These are phyloP conservation scores for Boletus pseudopeckii DNA, from an alignment of 768 basidiomycete genomes.

Conservation along the genomic window DNA sequence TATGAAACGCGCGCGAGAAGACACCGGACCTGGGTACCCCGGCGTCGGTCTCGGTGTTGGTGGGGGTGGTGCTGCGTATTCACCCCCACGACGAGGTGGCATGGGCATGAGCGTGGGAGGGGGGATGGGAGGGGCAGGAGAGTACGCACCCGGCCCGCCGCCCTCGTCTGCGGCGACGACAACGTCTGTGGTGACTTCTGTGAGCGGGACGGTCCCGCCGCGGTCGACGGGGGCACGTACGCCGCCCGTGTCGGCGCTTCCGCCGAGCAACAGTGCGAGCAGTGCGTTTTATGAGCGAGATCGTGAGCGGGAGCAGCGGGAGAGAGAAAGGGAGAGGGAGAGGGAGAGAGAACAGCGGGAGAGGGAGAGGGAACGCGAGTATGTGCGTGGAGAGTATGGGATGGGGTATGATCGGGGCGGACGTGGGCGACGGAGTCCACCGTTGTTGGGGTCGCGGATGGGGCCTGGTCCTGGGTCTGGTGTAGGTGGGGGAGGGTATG, in stretches of 20 bases:
- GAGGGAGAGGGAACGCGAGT: constrained; percentile 35
- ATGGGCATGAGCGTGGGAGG: neutral
- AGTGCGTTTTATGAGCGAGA: constrained; percentile 34
- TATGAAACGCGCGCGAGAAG: constrained; percentile 45
- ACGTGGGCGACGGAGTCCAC: constrained; percentile 26
- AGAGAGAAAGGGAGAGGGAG: constrained; percentile 12
- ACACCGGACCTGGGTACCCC: constrained; percentile 28
- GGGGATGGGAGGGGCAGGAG: constrained; percentile 1
- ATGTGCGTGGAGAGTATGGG: constrained; percentile 28
- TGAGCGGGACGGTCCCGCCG: neutral
- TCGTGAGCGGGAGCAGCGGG: constrained; percentile 10
- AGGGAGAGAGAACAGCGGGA: constrained; percentile 11
- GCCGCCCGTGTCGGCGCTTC: constrained; percentile 25
- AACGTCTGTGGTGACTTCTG: neutral
- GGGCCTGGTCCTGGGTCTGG: constrained; percentile 6
- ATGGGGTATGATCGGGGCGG: constrained; percentile 37
- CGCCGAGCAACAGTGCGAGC: constrained; percentile 18
- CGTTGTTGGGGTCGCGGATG: constrained; percentile 20
- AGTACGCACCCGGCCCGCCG: constrained; percentile 23
- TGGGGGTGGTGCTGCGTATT: constrained; percentile 22
- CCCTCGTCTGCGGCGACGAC: constrained; percentile 18
- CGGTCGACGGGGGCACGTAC: constrained; percentile 18
- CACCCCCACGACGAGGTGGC: constrained; percentile 26
- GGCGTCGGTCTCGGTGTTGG: neutral
- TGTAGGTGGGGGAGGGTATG: constrained; percentile 13